Evolutionary conservation across 371 early-diverging fungal genomes (phyloP).

Genomic region (Mucor ambiguus): DNA sequence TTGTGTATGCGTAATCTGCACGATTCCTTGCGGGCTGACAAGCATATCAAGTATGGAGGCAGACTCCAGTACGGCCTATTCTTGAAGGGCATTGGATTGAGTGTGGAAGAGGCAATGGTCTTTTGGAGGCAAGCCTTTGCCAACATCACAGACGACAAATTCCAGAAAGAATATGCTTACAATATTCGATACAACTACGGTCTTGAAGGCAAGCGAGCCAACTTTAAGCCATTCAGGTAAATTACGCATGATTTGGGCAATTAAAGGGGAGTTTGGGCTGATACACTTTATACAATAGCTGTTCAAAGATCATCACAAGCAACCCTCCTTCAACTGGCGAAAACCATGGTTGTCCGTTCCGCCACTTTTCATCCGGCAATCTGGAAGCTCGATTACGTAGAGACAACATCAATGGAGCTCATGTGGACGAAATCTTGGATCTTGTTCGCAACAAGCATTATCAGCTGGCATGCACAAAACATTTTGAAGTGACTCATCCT

Average conservation of each 20-base stretch:
- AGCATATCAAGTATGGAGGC: slow-evolving; percentile 87
- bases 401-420: slow-evolving; percentile 52
- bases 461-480: slow-evolving; percentile 92
- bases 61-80: slow-evolving; percentile 94
- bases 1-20: slow-evolving; percentile 92
- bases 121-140: slow-evolving; percentile 89
- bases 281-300: slow-evolving; percentile 45
- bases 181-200: slow-evolving; percentile 98
- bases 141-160: slow-evolving; percentile 84
- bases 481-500: slow-evolving; percentile 78
- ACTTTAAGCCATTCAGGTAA: slow-evolving; percentile 90
- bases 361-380: slow-evolving; percentile 70
- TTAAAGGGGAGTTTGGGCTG: too few species aligned
- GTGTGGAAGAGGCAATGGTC: slow-evolving; percentile 87
- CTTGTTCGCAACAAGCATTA: slow-evolving; percentile 81
- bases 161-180: slow-evolving; percentile 94
- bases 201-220: slow-evolving; percentile 92
- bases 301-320: slow-evolving; percentile 85
- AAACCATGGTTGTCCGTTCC: slow-evolving; percentile 97
- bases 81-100: slow-evolving; percentile 92
- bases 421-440: slow-evolving; percentile 66
- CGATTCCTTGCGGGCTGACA: slow-evolving; percentile 64
- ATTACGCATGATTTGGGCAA: not conserved
- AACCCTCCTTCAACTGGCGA: slow-evolving; percentile 83
- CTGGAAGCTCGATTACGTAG: slow-evolving; percentile 58